Evolutionary conservation across 2,329 filamentous ascomycete species (phyloP).

Genomic region (Cercospora nicotianae): DNA sequence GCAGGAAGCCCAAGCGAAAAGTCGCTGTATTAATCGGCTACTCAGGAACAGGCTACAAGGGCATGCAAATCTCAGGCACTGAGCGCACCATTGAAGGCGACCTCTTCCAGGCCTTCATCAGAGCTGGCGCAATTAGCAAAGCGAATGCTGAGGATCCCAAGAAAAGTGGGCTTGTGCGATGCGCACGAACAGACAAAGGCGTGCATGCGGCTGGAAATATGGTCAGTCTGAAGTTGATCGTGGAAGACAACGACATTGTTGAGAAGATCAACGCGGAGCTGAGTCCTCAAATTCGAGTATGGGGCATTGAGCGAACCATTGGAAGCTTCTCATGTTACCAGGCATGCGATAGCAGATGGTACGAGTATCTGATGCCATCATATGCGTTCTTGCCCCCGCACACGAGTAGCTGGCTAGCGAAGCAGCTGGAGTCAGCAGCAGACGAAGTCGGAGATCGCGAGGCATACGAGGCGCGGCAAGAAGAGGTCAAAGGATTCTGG

Average conservation of each 20-base stretch:
- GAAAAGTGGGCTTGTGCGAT: constrained; percentile 91
- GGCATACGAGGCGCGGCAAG: constrained; percentile 66
- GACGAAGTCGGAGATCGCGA: constrained; percentile 72
- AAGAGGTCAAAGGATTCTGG: constrained; percentile 82
- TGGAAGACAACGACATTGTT: constrained; percentile 85
- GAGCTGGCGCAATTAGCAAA: constrained; percentile 90
- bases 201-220: constrained; percentile 96
- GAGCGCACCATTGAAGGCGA: constrained; percentile 95
- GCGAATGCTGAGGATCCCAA: constrained; percentile 95
- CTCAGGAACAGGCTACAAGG: constrained; percentile 92
- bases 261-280: constrained; percentile 87
- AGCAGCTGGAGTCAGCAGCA: constrained; percentile 75
- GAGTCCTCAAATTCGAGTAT: constrained; percentile 86
- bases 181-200: constrained; percentile 94
- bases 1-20: constrained; percentile 88
- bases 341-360: constrained; percentile 90
- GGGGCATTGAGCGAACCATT: constrained; percentile 87
- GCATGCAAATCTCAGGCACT: constrained; percentile 73
- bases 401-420: constrained; percentile 80
- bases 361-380: constrained; percentile 94
- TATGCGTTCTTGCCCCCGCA: constrained; percentile 92
- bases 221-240: constrained; percentile 91
- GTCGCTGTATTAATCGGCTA: constrained; percentile 95
- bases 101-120: constrained; percentile 86
- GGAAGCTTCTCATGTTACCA: constrained; percentile 94